Conservation (phyloP, 2,329 filamentous ascomycete genomes). For the Sporothrix mexicana region DNA sequence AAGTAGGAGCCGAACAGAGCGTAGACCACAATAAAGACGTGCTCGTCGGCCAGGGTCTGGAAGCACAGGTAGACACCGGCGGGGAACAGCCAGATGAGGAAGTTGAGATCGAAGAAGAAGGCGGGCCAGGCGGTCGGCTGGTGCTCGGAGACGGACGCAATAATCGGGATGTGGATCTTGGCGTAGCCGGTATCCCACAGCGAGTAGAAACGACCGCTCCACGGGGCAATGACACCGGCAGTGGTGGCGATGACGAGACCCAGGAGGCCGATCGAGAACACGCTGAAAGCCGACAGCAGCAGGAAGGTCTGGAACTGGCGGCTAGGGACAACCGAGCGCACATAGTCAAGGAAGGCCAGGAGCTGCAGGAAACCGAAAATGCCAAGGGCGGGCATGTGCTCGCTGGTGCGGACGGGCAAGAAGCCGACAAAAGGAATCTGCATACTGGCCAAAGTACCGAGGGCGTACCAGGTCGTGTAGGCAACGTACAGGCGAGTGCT, state of each 20-base stretch:
- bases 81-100: constrained; percentile 85
- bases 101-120: constrained; percentile 98
- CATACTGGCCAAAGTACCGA: constrained; percentile 97
- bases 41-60: constrained; percentile 89
- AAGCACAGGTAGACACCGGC: constrained; percentile 99
- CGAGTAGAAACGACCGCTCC: constrained; percentile 98
- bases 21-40: constrained; percentile 97
- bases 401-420: constrained; percentile 92
- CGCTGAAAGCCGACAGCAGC: constrained; percentile 72
- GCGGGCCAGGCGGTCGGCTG: constrained; percentile 98
- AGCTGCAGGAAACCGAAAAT: constrained; percentile 96
- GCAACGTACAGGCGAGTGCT: constrained; percentile 93
- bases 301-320: constrained; percentile 95
- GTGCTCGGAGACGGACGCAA: constrained; percentile 99
- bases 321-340: constrained; percentile 84
- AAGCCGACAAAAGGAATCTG: constrained; percentile 99
- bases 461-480: constrained; percentile 97
- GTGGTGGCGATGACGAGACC: constrained; percentile 81
- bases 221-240: constrained; percentile 90
- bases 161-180: constrained; percentile 99
- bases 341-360: constrained; percentile 87
- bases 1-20: constrained; percentile 98
- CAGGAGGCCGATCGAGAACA: constrained; percentile 79
- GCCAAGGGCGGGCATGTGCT: constrained; percentile 96
- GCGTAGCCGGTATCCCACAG: constrained; percentile 98